Percentiles rank a stretch among this genome's conserved stretches.
phyloP scores from a whole-genome alignment of 2,329 filamentous ascomycete genomes.

The Aspergillus ustus region DNA sequence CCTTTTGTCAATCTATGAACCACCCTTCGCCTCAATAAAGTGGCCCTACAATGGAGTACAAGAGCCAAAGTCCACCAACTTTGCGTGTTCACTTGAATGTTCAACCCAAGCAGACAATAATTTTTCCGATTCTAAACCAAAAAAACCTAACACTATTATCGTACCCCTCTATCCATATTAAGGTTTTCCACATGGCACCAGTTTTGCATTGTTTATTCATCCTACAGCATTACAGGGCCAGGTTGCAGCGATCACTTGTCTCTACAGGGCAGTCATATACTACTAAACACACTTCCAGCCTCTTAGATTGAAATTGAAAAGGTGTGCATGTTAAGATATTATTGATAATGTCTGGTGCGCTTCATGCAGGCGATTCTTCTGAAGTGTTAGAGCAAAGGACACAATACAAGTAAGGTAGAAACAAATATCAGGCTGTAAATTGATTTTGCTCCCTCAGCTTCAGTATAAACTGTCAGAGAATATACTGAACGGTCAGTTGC shows the following conservation, averaged over 20 bases:
- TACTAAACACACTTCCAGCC: no score
- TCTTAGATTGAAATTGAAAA: no score
- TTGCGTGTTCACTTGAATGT: background rate
- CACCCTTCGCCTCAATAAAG: background rate
- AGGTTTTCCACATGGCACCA: background rate
- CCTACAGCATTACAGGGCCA: background rate
- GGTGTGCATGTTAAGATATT: no score
- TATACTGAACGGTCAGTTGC: background rate
- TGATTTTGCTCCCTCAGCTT: background rate
- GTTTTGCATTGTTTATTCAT: background rate
- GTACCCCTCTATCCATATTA: background rate
- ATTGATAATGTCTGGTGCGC: no score
- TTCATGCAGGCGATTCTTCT: background rate
- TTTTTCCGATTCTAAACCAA: background rate
- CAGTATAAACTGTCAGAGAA: background rate
- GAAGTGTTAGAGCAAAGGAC: background rate
- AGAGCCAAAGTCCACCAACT: no score
- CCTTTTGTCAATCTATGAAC: background rate
- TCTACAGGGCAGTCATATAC: no score
- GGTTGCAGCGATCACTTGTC: no score
- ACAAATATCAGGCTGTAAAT: background rate
- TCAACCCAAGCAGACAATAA: background rate
- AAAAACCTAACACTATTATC: no score
- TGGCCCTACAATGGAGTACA: no score
- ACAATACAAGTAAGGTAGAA: background rate